Conservation (phyloP, 208 protist genomes). For the Acanthamoeba healyi region DNA sequence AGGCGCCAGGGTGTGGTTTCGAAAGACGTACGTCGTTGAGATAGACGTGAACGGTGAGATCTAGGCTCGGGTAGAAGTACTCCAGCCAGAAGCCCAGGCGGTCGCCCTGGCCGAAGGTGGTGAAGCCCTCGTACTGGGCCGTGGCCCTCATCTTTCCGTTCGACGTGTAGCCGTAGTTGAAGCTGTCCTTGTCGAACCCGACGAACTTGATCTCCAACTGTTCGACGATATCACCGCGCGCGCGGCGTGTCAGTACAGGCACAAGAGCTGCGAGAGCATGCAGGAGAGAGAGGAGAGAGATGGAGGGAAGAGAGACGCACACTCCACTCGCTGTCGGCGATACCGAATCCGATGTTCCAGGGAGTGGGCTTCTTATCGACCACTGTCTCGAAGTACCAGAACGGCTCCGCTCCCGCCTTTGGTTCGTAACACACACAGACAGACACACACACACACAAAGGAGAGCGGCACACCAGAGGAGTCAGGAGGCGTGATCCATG, state of each 20-base stretch:
- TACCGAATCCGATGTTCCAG: slow-evolving; percentile 69
- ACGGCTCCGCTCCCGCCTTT: slow-evolving; percentile 11
- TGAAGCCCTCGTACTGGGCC: slow-evolving; percentile 15
- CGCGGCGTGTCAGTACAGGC: too few species aligned
- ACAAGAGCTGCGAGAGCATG: not conserved
- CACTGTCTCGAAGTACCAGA: slow-evolving; percentile 43
- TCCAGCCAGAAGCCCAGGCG: slow-evolving; percentile 42
- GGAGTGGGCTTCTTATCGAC: slow-evolving; percentile 31
- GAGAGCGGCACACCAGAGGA: not conserved
- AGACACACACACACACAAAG: too few species aligned
- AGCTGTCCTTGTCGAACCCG: slow-evolving; percentile 43
- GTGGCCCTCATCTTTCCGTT: slow-evolving; percentile 68
- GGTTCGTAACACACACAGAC: not conserved
- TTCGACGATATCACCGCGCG: too few species aligned
- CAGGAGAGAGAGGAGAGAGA: not conserved
- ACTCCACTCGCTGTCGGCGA: slow-evolving; percentile 41
- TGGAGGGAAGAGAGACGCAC: not conserved
- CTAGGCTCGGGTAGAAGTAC: slow-evolving; percentile 21
- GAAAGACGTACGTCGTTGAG: slow-evolving; percentile 15
- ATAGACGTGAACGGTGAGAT: slow-evolving; percentile 56
- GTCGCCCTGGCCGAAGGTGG: slow-evolving; percentile 55
- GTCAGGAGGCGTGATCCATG: too few species aligned
- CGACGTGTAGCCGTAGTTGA: slow-evolving; percentile 72
- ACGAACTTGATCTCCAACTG: slow-evolving; percentile 71
- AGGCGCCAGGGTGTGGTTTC: too few species aligned